Percentiles rank a stretch among this genome's conserved stretches.
Conservation (phyloP, 495 filamentous ascomycete species). For the Neurospora terricola region DNA sequence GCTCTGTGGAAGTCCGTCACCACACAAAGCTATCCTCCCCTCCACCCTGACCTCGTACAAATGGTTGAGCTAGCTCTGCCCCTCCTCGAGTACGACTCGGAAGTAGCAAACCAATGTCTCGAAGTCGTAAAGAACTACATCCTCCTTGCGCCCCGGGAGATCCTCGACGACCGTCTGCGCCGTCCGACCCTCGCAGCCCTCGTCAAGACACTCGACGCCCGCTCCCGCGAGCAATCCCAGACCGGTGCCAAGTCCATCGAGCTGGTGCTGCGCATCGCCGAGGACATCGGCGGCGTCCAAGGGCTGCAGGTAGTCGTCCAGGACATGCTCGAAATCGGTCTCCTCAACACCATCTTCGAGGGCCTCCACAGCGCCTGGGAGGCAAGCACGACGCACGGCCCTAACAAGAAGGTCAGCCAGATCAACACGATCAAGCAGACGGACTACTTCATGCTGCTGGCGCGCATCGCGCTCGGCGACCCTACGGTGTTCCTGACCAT, state of each 20-base stretch:
- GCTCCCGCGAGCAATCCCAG: conserved; percentile 56
- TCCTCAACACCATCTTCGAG: conserved; percentile 56
- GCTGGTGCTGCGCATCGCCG: conserved; percentile 57
- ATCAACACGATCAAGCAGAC: conserved; percentile 63
- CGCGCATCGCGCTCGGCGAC: conserved; percentile 63
- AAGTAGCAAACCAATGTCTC: conserved; percentile 42
- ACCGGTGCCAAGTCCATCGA: conserved; percentile 59
- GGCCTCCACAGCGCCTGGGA: conserved; percentile 62
- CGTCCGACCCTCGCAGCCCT: conserved; percentile 48
- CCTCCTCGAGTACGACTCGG: conserved; percentile 57
- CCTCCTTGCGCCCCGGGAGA: conserved; percentile 61
- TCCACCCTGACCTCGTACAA: conserved; percentile 54
- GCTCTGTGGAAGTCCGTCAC: conserved; percentile 80
- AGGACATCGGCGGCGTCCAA: conserved; percentile 55
- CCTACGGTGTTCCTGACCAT: conserved; percentile 55
- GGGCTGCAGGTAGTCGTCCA: conserved; percentile 55
- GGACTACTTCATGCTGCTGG: conserved; percentile 76
- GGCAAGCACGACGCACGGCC: conserved; percentile 66
- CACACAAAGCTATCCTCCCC: conserved; percentile 54
- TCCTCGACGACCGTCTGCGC: conserved; percentile 58
- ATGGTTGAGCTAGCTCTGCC: conserved; percentile 60
- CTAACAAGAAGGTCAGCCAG: conserved; percentile 49
- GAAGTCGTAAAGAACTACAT: conserved; percentile 66
- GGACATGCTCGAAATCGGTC: conserved; percentile 57
- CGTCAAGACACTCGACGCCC: conserved; percentile 44